phyloP scores from a whole-genome alignment of 257 asterid genomes.

The Eucommia ulmoides region DNA sequence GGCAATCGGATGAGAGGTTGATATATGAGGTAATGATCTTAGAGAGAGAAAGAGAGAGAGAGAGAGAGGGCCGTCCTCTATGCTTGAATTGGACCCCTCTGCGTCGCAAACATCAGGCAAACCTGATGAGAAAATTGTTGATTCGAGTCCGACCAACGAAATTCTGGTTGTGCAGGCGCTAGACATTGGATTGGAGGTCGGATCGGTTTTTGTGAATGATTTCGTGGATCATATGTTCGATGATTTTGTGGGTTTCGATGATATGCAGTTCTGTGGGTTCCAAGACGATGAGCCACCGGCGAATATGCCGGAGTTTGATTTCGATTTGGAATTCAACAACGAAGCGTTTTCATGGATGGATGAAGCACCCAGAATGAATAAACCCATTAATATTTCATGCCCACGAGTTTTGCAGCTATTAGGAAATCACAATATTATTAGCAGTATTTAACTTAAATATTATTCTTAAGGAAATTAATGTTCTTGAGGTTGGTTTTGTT shows the following conservation, averaged over 20 bases:
- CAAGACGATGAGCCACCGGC: slow-evolving; percentile 20
- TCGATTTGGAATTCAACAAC: slow-evolving; percentile 39
- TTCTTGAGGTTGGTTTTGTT: too few relatives aligned
- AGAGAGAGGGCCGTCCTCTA: too few relatives aligned
- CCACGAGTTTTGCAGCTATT: slow-evolving; percentile 76
- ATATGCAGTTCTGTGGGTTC: slow-evolving; percentile 30
- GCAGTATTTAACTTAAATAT: neutral
- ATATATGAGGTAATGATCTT: too few relatives aligned
- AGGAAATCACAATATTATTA: slow-evolving; percentile 4
- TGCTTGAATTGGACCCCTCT: too few relatives aligned
- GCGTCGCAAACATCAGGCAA: too few relatives aligned
- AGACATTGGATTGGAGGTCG: slow-evolving; percentile 43
- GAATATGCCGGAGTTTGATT: slow-evolving; percentile 49
- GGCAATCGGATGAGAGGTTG: too few relatives aligned
- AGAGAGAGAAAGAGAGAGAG: too few relatives aligned
- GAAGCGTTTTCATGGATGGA: slow-evolving; percentile 58
- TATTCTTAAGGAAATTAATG: too few relatives aligned
- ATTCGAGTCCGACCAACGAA: too few relatives aligned
- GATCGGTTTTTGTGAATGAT: slow-evolving; percentile 25
- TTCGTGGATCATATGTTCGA: slow-evolving; percentile 23
- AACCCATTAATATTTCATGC: slow-evolving; percentile 69
- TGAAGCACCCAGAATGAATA: slow-evolving; percentile 33
- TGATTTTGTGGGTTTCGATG: slow-evolving; percentile 36
- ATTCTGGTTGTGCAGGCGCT: slow-evolving; percentile 33
- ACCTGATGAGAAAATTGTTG: too few relatives aligned